Evolutionary conservation across 768 basidiomycete species (phyloP), one percentile per base, ranked within the genome.

Genomic region (Panaeolus papilionaceus): DNA sequence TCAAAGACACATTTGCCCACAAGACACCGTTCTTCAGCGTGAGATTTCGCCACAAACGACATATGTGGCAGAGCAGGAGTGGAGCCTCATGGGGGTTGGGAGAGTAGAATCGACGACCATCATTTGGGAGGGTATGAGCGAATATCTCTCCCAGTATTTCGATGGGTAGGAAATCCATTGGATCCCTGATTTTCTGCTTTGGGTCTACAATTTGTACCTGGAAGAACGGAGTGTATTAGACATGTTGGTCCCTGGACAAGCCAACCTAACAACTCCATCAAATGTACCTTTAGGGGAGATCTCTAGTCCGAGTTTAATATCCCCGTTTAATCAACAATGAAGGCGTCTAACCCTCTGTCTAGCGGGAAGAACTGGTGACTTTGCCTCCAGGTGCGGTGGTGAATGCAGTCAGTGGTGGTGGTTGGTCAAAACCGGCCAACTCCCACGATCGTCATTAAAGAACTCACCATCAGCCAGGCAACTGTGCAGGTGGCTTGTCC

Each of bases 21-120:
- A 58, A 16, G 4, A 26, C 26, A 16, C 28, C 12, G 33, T 28
- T 58, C n/a, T 58, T 58, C 4, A 58, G 26, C 54, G 54, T 58
- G 33, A 58, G 54, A 58, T 16, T 33, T 16, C 54, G 26, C 54
- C 54, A 58, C 28, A 58, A 33, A 12, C 33, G 28, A 58, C 54
- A 58, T 33, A 58, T 58, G 54, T 58, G 54, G 54, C 54, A 58
- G 28, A 58, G 54, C 10, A 58, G 54, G 33, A 58, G 26, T 16
- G 54, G 54, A 28, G 54, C 54, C 54, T 58, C 54, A 16, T 33
- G 54, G 4, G 54, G 28, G 7, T 58, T 58, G 54, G 54, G 54
- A 12, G 54, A 58, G 54, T 58, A 58, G n/a, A 58, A 58, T 33
- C 54, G 54, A 9, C 54, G 54, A 33, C 54, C 54, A 37, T 58